Evolutionary conservation across 179 eudicot species (phyloP).

Genomic region (Beta lomatogona): DNA sequence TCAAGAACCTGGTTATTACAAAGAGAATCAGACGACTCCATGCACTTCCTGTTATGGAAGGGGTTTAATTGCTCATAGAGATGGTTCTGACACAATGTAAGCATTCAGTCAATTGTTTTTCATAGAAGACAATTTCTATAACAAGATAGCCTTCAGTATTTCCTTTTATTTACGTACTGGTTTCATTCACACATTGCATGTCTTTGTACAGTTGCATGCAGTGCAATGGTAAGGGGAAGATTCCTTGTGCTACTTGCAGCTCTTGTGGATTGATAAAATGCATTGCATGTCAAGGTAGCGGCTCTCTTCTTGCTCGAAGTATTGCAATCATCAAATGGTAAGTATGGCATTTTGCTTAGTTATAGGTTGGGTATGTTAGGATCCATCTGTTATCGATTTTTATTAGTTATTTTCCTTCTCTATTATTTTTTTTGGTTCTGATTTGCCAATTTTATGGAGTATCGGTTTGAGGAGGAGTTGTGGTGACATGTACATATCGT

Average conservation of each 20-base stretch:
- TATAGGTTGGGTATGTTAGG: background rate
- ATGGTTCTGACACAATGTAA: conserved; percentile 95
- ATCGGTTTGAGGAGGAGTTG: background rate
- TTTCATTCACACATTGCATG: conserved; percentile 6
- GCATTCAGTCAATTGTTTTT: conserved; percentile 17
- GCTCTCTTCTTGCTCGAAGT: conserved; percentile 68
- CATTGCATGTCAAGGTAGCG: conserved; percentile 66
- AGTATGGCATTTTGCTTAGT: conserved; percentile 14
- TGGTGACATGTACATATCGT: background rate
- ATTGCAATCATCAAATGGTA: conserved; percentile 84
- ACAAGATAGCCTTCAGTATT: background rate
- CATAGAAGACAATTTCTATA: background rate
- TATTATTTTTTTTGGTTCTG: background rate
- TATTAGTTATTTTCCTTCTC: background rate
- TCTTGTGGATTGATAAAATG: conserved; percentile 87
- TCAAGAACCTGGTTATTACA: conserved; percentile 81
- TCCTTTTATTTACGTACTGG: background rate
- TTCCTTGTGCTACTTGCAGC: conserved; percentile 81
- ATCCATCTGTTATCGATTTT: background rate
- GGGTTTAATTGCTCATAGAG: conserved; percentile 90
- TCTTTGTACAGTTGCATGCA: conserved; percentile 61
- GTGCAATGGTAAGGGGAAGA: conserved; percentile 81
- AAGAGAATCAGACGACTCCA: conserved; percentile 67
- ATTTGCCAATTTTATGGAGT: background rate
- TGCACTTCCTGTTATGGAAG: conserved; percentile 83